A percentile compares a stretch with the other conserved stretches of the same genome.
phyloP scores from a whole-genome alignment of 306 rosid genomes.

The Vicia sativa region DNA sequence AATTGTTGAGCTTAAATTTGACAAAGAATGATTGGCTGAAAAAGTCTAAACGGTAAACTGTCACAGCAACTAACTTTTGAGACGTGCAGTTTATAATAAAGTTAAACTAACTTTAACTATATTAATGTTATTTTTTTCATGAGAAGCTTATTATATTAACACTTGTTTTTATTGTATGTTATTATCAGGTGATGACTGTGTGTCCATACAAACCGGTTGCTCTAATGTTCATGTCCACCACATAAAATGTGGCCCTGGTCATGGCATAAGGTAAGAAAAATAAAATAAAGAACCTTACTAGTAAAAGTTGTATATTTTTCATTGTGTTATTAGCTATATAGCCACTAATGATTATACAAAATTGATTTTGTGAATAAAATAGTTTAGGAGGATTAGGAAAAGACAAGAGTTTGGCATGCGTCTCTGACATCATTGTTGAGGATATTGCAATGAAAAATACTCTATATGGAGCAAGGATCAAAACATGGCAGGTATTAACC shows the following conservation, averaged over 20 bases:
- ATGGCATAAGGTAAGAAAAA: slow-evolving; percentile 82
- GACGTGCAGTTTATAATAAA: slow-evolving; percentile 43
- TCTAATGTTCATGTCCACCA: slow-evolving; percentile 86
- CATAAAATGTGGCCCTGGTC: slow-evolving; percentile 94
- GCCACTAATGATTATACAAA: neutral
- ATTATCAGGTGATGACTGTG: slow-evolving; percentile 92
- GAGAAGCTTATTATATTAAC: slow-evolving; percentile 25
- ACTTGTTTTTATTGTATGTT: slow-evolving; percentile 18
- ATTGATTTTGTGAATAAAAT: slow-evolving; percentile 10
- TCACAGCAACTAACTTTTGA: slow-evolving; percentile 60
- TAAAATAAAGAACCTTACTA: neutral
- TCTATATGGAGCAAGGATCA: slow-evolving; percentile 83
- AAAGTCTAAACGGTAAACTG: slow-evolving; percentile 52
- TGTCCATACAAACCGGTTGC: slow-evolving; percentile 96
- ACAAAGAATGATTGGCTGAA: slow-evolving; percentile 42
- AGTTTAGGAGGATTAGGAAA: slow-evolving; percentile 91
- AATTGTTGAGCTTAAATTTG: slow-evolving; percentile 33
- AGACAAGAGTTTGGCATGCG: slow-evolving; percentile 76
- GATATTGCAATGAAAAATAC: slow-evolving; percentile 73
- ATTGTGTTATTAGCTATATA: neutral
- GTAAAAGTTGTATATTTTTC: slow-evolving; percentile 9
- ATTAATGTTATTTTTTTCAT: slow-evolving; percentile 18
- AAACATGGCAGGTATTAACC: slow-evolving; percentile 90
- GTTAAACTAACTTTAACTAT: slow-evolving; percentile 40
- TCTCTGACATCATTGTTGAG: slow-evolving; percentile 70